A percentile compares a stretch with the other conserved stretches of the same genome.
These are phyloP conservation scores for Venturia pyrina DNA, from an alignment of 2,329 filamentous ascomycete species.

Conservation along the genomic window DNA sequence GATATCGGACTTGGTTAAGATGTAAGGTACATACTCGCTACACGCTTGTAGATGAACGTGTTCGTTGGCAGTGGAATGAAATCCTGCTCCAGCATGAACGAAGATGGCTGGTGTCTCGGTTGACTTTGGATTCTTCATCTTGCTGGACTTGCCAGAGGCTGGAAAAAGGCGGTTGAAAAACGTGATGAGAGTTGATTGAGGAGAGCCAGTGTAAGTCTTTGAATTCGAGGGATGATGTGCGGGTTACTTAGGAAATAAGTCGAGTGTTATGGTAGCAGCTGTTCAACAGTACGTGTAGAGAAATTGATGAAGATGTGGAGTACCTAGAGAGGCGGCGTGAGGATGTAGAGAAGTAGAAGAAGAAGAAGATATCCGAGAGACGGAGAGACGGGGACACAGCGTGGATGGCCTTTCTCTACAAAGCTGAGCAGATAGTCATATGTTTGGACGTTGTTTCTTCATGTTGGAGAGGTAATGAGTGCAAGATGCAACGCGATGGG, in stretches of 20 bases:
- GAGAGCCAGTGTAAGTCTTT: background rate
- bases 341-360: background rate
- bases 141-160: background rate
- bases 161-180: background rate
- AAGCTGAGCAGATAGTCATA: background rate
- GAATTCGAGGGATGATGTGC: background rate
- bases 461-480: background rate
- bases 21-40: constrained; percentile 57
- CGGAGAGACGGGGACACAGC: background rate
- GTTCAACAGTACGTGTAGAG: background rate
- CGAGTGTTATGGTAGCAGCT: background rate
- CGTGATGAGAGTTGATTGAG: background rate
- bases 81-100: constrained; percentile 90
- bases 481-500: background rate
- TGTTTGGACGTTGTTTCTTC: background rate
- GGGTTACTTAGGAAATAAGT: background rate
- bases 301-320: background rate
- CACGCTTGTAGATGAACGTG: constrained; percentile 75
- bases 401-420: background rate
- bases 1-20: background rate
- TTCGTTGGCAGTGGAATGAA: constrained; percentile 83
- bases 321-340: background rate
- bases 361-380: background rate
- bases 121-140: background rate
- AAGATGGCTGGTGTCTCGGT: constrained; percentile 56